A percentile compares a stretch with the other conserved stretches of the same genome.
These are phyloP conservation scores for Lepiota subincarnata DNA, from an alignment of 768 basidiomycete genomes.

Conservation along the genomic window DNA sequence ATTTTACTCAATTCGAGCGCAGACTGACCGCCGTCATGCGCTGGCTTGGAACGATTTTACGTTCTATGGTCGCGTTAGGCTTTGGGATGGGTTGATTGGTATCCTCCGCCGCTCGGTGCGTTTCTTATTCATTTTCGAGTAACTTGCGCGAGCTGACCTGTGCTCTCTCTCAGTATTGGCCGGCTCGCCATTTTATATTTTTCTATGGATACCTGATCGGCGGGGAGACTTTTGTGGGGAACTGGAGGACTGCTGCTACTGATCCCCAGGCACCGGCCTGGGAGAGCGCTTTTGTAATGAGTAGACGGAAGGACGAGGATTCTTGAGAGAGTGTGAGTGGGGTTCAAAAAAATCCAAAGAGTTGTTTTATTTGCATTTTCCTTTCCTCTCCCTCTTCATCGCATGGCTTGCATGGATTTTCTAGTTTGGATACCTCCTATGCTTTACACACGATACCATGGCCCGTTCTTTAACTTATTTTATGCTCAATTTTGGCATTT, in stretches of 20 bases:
- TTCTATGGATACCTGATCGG: slow-evolving; percentile 73
- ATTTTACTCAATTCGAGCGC: neutral
- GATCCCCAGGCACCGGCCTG: slow-evolving; percentile 46
- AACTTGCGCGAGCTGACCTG: too few species aligned
- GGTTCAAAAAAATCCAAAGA: too few species aligned
- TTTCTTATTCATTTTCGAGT: slow-evolving; percentile 10
- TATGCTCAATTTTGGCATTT: too few species aligned
- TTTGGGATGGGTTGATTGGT: slow-evolving; percentile 58
- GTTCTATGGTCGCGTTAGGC: slow-evolving; percentile 50
- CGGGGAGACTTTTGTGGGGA: slow-evolving; percentile 63
- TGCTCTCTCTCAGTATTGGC: slow-evolving; percentile 2
- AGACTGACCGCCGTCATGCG: slow-evolving; percentile 48
- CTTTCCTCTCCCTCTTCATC: too few species aligned
- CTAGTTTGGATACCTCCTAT: too few species aligned
- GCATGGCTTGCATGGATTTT: too few species aligned
- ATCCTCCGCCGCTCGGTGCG: slow-evolving; percentile 40
- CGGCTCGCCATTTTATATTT: slow-evolving; percentile 32
- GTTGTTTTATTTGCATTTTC: too few species aligned
- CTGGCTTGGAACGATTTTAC: slow-evolving; percentile 44
- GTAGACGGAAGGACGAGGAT: slow-evolving; percentile 34
- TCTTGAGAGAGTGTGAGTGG: neutral
- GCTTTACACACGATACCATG: too few species aligned
- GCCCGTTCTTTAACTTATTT: too few species aligned
- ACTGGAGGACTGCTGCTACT: slow-evolving; percentile 54
- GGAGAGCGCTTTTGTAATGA: slow-evolving; percentile 65